Evolutionary conservation across 2,329 filamentous ascomycete species (phyloP), one percentile per base, ranked within the genome.

Genomic region (Scorias spongiosa): DNA sequence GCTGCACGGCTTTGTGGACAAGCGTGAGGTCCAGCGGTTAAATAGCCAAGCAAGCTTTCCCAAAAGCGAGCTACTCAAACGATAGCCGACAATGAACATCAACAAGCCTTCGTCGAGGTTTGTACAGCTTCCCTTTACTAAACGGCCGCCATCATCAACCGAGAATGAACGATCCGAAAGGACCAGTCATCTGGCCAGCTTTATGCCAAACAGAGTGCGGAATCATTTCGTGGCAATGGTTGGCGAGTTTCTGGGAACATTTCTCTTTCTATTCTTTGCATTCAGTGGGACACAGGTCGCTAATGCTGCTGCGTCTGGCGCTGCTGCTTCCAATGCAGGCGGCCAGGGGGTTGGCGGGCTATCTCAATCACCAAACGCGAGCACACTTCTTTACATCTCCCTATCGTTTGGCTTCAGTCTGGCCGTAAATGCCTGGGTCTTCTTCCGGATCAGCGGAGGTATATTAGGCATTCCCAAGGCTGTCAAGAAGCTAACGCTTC

Each of bases 181-280:
- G 34, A 26, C 2, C 36, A 36, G 32, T 2, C 55, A 57, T 14
- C 60, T 60, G 42, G 54, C 65, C 41, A 56, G 58, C 50, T 68
- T 65, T 60, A 56, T 70, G 41, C 65, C 68, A 5, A 68, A 69
- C 48, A 58, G 51, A 43, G 40, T 55, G 34, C 57, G 61, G 46
- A 64, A 68, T 51, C 57, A 70, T 44, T 54, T 69, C 51, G 59
- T 70, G 46, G 64, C 66, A 44, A 66, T 66, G 58, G 45, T 66
- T 14, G 68, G 67, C 43, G 56, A 70, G 43, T 64, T 68, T 43
- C 57, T 64, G 40, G 67, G 66, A 39, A 67, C 65, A 0, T 66
- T 68, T 49, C 59, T 69, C 48, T 70, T 63, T 51, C 56, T 70
- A 17, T 66, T 64, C 55, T 63, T 66, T 50, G 58, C 57, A 40